Evolutionary conservation across 225 moss, liverwort and hornwort genomes (phyloP).

Genomic region (Rhytidiadelphus loreus): DNA sequence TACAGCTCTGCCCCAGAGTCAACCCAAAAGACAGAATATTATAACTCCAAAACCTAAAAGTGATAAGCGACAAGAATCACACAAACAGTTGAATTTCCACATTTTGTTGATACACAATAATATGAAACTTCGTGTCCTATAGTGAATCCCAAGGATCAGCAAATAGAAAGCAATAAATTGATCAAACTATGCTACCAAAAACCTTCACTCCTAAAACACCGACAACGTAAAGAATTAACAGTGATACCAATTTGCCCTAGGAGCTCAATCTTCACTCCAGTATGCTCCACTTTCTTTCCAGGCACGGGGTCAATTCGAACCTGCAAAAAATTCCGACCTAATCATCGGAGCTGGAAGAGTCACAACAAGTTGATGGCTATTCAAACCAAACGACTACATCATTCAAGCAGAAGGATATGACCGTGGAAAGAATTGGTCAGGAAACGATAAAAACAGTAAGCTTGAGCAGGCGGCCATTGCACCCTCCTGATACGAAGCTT

Average conservation of each 20-base stretch:
- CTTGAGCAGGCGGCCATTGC: background rate
- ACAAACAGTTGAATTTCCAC: background rate
- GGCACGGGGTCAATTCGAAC: slow-evolving; percentile 85
- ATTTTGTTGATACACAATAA: background rate
- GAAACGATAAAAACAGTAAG: background rate
- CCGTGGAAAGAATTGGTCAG: background rate
- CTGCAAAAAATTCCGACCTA: slow-evolving; percentile 10
- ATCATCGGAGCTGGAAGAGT: background rate
- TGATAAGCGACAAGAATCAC: background rate
- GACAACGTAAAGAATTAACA: background rate
- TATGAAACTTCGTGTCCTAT: background rate
- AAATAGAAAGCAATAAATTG: background rate
- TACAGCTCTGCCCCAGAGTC: slow-evolving; percentile 53
- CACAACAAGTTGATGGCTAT: background rate
- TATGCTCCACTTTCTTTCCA: slow-evolving; percentile 91
- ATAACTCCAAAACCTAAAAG: background rate
- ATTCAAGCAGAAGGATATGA: background rate
- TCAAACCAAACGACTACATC: background rate
- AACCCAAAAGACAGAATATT: background rate
- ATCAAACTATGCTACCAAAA: background rate
- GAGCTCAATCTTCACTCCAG: slow-evolving; percentile 89
- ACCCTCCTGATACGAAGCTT: background rate
- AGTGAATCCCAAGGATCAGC: background rate
- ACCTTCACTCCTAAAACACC: background rate
- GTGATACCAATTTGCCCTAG: slow-evolving; percentile 75